Evolutionary conservation across 345 rosid genomes (phyloP).

Genomic region (Camelina hispida): DNA sequence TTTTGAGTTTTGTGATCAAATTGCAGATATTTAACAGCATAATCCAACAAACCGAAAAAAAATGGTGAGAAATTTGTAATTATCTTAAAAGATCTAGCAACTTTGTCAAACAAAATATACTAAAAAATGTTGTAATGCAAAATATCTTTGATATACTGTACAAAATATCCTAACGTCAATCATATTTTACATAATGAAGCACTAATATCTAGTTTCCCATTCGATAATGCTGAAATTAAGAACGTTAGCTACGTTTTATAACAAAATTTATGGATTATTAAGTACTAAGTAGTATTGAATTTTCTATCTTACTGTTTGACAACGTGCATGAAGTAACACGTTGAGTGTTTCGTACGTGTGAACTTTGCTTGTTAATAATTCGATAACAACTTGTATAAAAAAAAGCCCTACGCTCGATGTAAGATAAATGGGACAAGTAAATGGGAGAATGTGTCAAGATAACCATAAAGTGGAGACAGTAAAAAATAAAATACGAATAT

Average conservation of each 20-base stretch:
- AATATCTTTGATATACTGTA: not conserved
- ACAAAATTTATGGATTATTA: not conserved
- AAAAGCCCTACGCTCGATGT: constrained; percentile 35
- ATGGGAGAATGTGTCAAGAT: constrained; percentile 48
- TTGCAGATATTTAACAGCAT: not conserved
- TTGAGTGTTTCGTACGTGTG: constrained; percentile 33
- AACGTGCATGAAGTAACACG: constrained; percentile 46
- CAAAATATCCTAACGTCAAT: not conserved
- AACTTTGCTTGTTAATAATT: constrained; percentile 20
- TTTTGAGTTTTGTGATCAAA: not conserved
- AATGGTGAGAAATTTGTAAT: not conserved
- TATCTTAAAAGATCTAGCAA: not conserved
- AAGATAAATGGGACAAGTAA: constrained; percentile 37
- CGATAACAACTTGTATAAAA: constrained; percentile 9
- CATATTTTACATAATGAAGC: not conserved
- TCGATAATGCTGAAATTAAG: not conserved
- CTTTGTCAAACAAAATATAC: no score
- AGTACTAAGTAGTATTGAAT: not conserved
- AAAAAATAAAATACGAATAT: constrained; percentile 16
- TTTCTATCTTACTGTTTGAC: constrained; percentile 14
- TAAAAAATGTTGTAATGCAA: not conserved
- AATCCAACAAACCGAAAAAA: not conserved
- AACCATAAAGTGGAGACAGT: constrained; percentile 48
- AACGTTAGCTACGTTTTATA: not conserved
- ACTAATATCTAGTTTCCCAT: not conserved